These are phyloP conservation scores for Oidiodendron maius DNA, from an alignment of 495 filamentous ascomycete genomes.

Conservation along the genomic window DNA sequence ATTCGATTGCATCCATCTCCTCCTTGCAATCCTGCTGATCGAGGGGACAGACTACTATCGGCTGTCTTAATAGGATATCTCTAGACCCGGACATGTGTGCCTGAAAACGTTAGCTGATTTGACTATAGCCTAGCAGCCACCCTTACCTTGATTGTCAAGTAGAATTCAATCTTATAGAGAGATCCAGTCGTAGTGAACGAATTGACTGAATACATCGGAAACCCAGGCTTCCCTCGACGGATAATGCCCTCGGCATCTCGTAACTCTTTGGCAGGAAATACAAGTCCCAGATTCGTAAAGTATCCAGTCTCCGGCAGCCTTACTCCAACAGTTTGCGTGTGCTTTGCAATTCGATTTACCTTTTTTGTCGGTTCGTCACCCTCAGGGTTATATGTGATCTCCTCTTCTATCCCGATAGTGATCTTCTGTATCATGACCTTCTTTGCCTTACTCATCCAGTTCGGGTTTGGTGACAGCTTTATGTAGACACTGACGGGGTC, in stretches of 20 bases:
- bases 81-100: conserved; percentile 84
- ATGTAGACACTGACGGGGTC: conserved; percentile 96
- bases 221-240: conserved; percentile 75
- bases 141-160: conserved; percentile 82
- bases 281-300: conserved; percentile 82
- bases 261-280: conserved; percentile 87
- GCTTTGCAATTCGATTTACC: conserved; percentile 76
- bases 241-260: conserved; percentile 85
- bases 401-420: conserved; percentile 90
- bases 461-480: conserved; percentile 83
- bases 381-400: conserved; percentile 95
- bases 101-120: conserved; percentile 38
- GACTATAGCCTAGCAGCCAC: neutral
- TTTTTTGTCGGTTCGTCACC: conserved; percentile 95
- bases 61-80: conserved; percentile 87
- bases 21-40: conserved; percentile 95
- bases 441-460: conserved; percentile 83
- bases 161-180: conserved; percentile 98
- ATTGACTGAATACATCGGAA: conserved; percentile 81
- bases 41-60: conserved; percentile 92
- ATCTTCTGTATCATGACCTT: conserved; percentile 93
- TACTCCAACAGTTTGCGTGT: conserved; percentile 71
- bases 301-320: conserved; percentile 85
- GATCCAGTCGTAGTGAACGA: conserved; percentile 93
- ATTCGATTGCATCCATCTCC: conserved; percentile 96